Percentiles rank a stretch among this genome's conserved stretches.
Conservation (phyloP, 2,329 filamentous ascomycete genomes). For the Didymella keratinophila region DNA sequence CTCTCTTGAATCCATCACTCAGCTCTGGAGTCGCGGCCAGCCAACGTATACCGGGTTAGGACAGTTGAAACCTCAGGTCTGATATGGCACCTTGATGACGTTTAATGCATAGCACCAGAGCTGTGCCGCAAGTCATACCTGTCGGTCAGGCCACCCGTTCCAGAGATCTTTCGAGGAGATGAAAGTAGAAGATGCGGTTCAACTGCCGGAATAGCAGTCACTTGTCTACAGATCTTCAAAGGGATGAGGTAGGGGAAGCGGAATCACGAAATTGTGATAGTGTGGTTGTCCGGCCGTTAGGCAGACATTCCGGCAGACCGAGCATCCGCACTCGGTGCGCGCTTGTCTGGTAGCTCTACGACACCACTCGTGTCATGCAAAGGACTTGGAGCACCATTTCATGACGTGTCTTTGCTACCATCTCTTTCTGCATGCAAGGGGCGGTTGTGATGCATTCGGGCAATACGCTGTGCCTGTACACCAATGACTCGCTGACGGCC, state of each 20-base stretch:
- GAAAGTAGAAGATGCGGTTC: neutral
- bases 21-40: too few species aligned
- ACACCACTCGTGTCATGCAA: neutral
- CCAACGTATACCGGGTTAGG: too few species aligned
- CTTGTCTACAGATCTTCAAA: neutral
- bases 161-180: neutral
- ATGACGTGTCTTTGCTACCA: neutral
- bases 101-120: neutral
- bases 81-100: neutral
- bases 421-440: too few species aligned
- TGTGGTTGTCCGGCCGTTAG: neutral
- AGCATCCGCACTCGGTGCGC: neutral
- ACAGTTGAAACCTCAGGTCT: too few species aligned
- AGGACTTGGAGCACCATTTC: neutral
- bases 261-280: neutral
- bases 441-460: neutral
- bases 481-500: neutral
- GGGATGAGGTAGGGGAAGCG: neutral
- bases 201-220: neutral
- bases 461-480: neutral
- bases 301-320: neutral
- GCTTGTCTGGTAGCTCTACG: neutral
- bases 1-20: too few species aligned
- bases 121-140: neutral
- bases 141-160: neutral